A percentile compares a stretch with the other conserved stretches of the same genome.
These are phyloP conservation scores for Lipomyces chichibuensis DNA, from an alignment of 805 yeast species.

Conservation along the genomic window DNA sequence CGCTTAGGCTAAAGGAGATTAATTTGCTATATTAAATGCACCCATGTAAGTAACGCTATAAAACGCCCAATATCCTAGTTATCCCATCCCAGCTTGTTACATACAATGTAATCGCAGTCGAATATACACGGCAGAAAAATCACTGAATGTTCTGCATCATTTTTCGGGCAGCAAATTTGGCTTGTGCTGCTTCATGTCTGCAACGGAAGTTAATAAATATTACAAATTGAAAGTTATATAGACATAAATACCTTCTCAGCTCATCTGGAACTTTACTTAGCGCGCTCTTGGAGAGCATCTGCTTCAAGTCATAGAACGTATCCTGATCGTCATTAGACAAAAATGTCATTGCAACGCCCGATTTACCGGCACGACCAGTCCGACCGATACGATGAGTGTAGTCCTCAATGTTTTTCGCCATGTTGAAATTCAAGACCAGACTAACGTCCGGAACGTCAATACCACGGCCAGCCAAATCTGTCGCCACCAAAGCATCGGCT, in stretches of 20 bases:
- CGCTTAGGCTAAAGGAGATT: not conserved
- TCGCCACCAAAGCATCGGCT: conserved; percentile 75
- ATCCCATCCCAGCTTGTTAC: not conserved
- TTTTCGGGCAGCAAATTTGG: conserved; percentile 13
- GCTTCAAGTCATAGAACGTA: conserved; percentile 55
- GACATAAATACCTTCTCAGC: conserved; percentile 37
- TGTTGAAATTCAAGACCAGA: conserved; percentile 82
- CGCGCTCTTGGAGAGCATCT: conserved; percentile 51
- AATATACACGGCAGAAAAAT: not conserved
- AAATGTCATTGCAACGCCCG: conserved; percentile 77
- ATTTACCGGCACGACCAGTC: conserved; percentile 91
- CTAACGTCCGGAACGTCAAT: conserved; percentile 88
- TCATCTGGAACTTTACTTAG: conserved; percentile 50
- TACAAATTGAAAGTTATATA: not conserved
- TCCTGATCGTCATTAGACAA: conserved; percentile 60
- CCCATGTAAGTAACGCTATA: not conserved
- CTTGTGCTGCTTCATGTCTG: conserved; percentile 29
- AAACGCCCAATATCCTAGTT: conserved; percentile 3
- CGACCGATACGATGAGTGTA: conserved; percentile 94
- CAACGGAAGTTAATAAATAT: not conserved
- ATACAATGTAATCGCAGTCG: conserved; percentile 1
- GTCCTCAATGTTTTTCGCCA: conserved; percentile 76
- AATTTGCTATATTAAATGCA: not conserved
- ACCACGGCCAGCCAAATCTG: conserved; percentile 96
- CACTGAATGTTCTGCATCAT: conserved; percentile 8